phyloP scores from a whole-genome alignment of 257 asterid species.

The Capsicum baccatum region DNA sequence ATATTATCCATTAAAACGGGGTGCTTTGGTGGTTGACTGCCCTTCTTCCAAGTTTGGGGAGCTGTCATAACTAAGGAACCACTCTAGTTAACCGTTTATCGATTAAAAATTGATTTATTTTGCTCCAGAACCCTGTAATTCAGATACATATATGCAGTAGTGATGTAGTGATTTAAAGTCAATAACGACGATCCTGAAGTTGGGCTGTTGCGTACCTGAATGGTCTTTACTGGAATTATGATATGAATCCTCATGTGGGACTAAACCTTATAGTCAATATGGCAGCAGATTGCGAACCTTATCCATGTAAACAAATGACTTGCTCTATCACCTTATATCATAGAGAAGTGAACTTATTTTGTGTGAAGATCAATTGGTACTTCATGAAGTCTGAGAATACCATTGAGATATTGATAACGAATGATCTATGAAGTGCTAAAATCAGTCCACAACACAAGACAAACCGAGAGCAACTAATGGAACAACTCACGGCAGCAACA shows the following conservation, averaged over 20 bases:
- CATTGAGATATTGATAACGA: background rate
- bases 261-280: background rate
- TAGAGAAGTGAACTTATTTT: background rate
- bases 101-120: background rate
- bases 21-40: no score
- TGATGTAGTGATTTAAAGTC: slow-evolving; percentile 1
- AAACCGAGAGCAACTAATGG: no score
- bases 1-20: no score
- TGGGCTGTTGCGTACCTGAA: background rate
- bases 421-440: no score
- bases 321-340: background rate
- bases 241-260: background rate
- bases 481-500: no score
- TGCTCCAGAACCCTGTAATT: background rate
- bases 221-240: background rate
- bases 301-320: background rate
- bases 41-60: no score
- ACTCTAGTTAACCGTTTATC: no score
- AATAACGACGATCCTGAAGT: background rate
- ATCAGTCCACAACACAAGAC: no score
- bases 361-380: background rate
- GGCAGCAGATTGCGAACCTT: background rate
- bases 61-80: no score
- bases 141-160: background rate
- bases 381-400: background rate